phyloP scores from a whole-genome alignment of 1,284 basidiomycete species.

The Sanghuangporus baumii region DNA sequence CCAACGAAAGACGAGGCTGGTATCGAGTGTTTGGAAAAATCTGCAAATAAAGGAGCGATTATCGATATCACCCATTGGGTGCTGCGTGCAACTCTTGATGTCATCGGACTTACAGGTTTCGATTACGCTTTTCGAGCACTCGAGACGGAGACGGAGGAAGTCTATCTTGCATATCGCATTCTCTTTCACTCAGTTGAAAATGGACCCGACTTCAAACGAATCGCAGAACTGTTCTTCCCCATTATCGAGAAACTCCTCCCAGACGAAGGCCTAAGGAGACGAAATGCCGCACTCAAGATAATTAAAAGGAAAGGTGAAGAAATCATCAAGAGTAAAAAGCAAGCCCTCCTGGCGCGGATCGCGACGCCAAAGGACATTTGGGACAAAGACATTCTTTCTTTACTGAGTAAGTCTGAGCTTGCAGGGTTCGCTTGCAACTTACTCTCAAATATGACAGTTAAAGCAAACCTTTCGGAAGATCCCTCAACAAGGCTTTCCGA shows the following conservation, averaged over 20 bases:
- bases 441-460: conserved; percentile 29
- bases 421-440: not conserved
- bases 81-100: conserved; percentile 45
- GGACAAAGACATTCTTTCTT: conserved; percentile 41
- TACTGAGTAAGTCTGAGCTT: conserved; percentile 34
- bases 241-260: conserved; percentile 39
- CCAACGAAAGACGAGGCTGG: not conserved
- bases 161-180: conserved; percentile 42
- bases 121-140: conserved; percentile 44
- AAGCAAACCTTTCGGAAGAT: conserved; percentile 40
- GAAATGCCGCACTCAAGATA: conserved; percentile 31
- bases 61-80: conserved; percentile 45
- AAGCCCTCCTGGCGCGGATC: conserved; percentile 30
- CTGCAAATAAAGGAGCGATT: conserved; percentile 15
- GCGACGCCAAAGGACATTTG: conserved; percentile 24
- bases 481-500: conserved; percentile 40
- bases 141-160: conserved; percentile 39
- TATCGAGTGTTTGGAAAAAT: not conserved
- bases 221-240: conserved; percentile 42
- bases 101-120: conserved; percentile 45
- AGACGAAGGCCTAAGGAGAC: conserved; percentile 33
- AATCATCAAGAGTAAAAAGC: conserved; percentile 37
- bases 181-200: conserved; percentile 44
- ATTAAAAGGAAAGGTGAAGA: conserved; percentile 36
- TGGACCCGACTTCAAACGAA: conserved; percentile 30